Evolutionary conservation across 306 rosid species (phyloP), one percentile per base, ranked within the genome.

Genomic region (Cucurbita ficifolia): DNA sequence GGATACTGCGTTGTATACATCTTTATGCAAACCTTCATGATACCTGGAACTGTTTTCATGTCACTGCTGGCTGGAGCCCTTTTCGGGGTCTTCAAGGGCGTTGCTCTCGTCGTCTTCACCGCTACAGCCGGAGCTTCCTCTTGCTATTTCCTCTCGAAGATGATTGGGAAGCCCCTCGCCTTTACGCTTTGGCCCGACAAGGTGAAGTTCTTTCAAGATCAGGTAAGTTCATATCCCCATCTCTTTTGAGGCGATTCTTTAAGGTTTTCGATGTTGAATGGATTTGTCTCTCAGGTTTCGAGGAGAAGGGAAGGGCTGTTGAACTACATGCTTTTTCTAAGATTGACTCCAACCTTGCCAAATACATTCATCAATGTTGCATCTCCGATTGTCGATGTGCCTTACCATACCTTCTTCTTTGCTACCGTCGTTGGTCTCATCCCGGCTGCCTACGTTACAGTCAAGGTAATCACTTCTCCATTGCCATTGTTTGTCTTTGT

Each of bases 11-110:
- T 85, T 81, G 99, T 94, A 42, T 94, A 94, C 79, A 89, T 94
- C 52, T 94, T 91, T 89, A 94, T 94, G 99, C 97, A 94, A 84
- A 94, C 99, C 54, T 94, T 94, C 88, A 94, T 94, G 99, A 94
- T 94, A 81, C 99, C 99, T 3, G 99, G 99, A 76, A 91, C 99
- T 19, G 96, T 94, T 62, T 94, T 94, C 84, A 94, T 94, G 99
- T 94, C 99, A 45, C 82, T 94, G 79, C 97, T 94, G 29, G 99
- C 99, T 2, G 99, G 99, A 65, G 92, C 99, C 35, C 96, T 94
- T 72, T 94, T 94, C 35, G 97, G 99, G 22, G 84, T 94, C 77
- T 83, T 91, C 75, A 85, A 75, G 84, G 99, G 99, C 5, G 91
- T 94, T 53, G 97, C 96, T 55, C 73, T 94, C 59, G 99, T 94